Percentiles rank a stretch among this genome's conserved stretches.
Conservation (phyloP, 768 basidiomycete genomes). For the Porphyrellus cyaneotinctus region DNA sequence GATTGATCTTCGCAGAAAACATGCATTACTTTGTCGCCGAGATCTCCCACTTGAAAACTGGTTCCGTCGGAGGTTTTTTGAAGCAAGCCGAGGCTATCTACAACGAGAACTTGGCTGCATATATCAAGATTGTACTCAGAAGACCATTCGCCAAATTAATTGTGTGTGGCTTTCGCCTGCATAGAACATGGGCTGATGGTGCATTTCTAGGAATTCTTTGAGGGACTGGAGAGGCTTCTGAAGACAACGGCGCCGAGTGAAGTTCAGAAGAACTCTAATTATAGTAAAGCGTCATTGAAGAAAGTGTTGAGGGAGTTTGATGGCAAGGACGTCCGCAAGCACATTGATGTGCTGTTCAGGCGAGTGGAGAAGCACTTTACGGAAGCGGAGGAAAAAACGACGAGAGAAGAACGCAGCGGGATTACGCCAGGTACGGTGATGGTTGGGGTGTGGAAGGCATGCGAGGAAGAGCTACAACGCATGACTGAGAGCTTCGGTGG, state of each 20-base stretch:
- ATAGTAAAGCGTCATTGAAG: conserved; percentile 74
- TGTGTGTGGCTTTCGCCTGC: conserved; percentile 42
- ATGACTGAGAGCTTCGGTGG: conserved; percentile 67
- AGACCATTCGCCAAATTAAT: conserved; percentile 84
- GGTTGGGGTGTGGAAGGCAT: conserved; percentile 86
- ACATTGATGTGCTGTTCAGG: conserved; percentile 80
- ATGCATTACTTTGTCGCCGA: conserved; percentile 94
- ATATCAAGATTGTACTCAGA: conserved; percentile 82
- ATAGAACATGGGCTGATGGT: conserved; percentile 2
- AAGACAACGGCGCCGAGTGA: conserved; percentile 76
- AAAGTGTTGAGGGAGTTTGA: conserved; percentile 83
- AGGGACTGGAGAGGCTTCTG: conserved; percentile 84
- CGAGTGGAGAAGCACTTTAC: conserved; percentile 96
- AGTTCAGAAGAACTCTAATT: conserved; percentile 68
- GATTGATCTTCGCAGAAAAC: conserved; percentile 59
- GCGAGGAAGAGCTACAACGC: conserved; percentile 77
- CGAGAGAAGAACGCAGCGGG: conserved; percentile 49
- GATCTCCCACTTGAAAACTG: conserved; percentile 63
- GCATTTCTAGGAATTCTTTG: conserved; percentile 79
- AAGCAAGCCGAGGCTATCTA: conserved; percentile 78
- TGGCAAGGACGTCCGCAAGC: conserved; percentile 85
- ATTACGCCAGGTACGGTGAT: conserved; percentile 63
- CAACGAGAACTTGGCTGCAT: conserved; percentile 82
- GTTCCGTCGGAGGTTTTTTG: conserved; percentile 58
- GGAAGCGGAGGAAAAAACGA: conserved; percentile 67